Evolutionary conservation across 805 yeast genomes (phyloP).

Genomic region (Starmerella riodocensis): DNA sequence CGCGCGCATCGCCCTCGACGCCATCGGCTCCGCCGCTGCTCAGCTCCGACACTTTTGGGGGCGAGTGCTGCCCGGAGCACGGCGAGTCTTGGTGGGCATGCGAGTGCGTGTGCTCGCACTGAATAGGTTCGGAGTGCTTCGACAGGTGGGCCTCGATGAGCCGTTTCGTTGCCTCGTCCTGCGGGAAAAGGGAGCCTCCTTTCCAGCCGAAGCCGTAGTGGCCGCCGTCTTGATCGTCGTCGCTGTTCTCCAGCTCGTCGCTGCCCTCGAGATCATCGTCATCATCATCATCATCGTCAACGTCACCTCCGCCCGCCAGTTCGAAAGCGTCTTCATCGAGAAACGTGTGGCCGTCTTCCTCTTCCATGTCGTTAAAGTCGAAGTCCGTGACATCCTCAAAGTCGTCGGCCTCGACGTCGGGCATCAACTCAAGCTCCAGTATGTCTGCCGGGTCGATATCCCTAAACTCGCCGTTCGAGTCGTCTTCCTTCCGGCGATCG

Average conservation of each 20-base stretch:
- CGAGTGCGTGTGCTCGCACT: too few species aligned
- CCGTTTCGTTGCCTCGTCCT: slow-evolving; percentile 12
- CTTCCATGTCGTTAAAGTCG: slow-evolving; percentile 19
- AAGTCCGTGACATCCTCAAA: slow-evolving; percentile 34
- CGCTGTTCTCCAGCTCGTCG: background rate
- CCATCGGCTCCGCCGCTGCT: background rate
- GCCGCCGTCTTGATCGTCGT: slow-evolving; percentile 21
- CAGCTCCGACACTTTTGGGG: background rate
- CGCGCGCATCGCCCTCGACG: background rate
- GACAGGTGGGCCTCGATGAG: slow-evolving; percentile 14
- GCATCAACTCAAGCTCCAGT: slow-evolving; percentile 23
- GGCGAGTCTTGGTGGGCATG: slow-evolving; percentile 3
- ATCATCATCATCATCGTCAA: slow-evolving; percentile 17
- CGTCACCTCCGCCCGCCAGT: too few species aligned
- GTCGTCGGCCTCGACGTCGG: slow-evolving; percentile 31
- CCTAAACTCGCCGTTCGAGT: slow-evolving; percentile 10
- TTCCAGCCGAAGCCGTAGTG: slow-evolving; percentile 31
- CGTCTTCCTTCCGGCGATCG: slow-evolving; percentile 4
- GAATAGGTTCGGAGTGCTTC: too few species aligned
- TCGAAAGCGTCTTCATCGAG: too few species aligned
- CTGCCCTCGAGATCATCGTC: background rate
- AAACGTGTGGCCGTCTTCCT: slow-evolving; percentile 29
- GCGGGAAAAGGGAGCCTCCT: slow-evolving; percentile 28
- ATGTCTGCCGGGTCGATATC: slow-evolving; percentile 21
- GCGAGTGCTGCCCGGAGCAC: too few species aligned